phyloP scores from a whole-genome alignment of 1,284 basidiomycete species.

The Takashimella tepidaria region DNA sequence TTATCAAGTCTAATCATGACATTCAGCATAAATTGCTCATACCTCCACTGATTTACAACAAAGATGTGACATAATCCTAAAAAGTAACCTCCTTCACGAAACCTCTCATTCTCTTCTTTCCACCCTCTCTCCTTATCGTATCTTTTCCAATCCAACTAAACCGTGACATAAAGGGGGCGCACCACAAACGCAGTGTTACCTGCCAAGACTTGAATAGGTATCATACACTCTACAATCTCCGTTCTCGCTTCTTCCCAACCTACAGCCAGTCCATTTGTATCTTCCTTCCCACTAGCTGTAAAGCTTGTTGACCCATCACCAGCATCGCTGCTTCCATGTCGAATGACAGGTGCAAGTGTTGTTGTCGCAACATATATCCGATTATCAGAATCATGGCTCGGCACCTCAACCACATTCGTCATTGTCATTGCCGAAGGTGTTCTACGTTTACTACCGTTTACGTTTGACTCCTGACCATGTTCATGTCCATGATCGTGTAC shows the following conservation, averaged over 20 bases:
- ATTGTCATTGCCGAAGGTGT: background rate
- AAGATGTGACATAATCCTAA: too few relatives aligned
- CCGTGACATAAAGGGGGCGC: too few relatives aligned
- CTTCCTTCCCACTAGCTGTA: too few relatives aligned
- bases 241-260: constrained; percentile 53
- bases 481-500: constrained; percentile 1
- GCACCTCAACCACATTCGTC: background rate
- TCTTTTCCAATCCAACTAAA: too few relatives aligned
- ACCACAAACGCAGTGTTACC: constrained; percentile 75
- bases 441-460: constrained; percentile 65
- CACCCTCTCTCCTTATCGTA: too few relatives aligned
- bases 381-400: constrained; percentile 1
- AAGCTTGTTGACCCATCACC: background rate
- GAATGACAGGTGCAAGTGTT: constrained; percentile 55
- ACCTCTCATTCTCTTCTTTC: too few relatives aligned
- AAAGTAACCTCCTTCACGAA: too few relatives aligned
- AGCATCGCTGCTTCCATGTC: background rate
- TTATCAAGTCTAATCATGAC: constrained; percentile 1
- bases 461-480: constrained; percentile 41
- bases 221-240: constrained; percentile 84
- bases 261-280: background rate
- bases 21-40: too few relatives aligned
- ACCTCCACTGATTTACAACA: too few relatives aligned
- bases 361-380: constrained; percentile 49
- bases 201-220: constrained; percentile 80